Conservation (phyloP, 2,329 filamentous ascomycete species). For the Allantophomopsis cytisporea region DNA sequence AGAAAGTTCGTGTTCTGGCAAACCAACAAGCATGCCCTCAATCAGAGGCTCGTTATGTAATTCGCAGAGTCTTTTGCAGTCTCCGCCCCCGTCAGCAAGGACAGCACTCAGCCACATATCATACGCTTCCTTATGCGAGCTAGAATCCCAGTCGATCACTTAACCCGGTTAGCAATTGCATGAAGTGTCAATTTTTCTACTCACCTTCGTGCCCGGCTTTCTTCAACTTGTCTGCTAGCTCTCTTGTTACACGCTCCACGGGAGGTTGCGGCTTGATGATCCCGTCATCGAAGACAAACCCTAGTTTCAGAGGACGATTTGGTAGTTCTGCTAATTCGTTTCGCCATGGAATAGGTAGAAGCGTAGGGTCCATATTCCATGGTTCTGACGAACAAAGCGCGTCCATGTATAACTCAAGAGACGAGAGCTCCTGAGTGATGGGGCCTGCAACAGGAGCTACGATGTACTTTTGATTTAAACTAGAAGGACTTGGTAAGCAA, state of each 20-base stretch:
- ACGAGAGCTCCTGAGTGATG: conserved; percentile 14
- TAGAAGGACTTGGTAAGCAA: conserved; percentile 2
- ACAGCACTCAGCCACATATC: conserved; percentile 8
- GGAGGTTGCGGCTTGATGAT: conserved; percentile 18
- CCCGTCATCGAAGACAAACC: conserved; percentile 16
- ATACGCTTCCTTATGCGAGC: conserved; percentile 3
- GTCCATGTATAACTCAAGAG: conserved; percentile 16
- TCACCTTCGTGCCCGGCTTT: conserved; percentile 3
- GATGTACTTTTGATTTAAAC: conserved; percentile 18
- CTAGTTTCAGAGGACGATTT: conserved; percentile 14
- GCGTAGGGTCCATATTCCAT: conserved; percentile 18
- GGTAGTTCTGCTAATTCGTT: conserved; percentile 14
- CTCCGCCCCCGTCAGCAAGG: conserved; percentile 8
- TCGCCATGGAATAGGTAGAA: conserved; percentile 18
- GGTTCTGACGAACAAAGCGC: conserved; percentile 14
- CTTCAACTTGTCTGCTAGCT: background rate
- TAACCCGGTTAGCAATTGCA: background rate
- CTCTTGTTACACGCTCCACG: conserved; percentile 7
- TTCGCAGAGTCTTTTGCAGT: conserved; percentile 5
- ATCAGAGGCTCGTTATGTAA: conserved; percentile 10
- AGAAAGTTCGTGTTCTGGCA: conserved; percentile 5
- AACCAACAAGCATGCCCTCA: conserved; percentile 10
- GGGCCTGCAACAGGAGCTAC: conserved; percentile 17
- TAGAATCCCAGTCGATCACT: conserved; percentile 14
- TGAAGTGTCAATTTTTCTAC: background rate